Percentiles rank a stretch among this genome's conserved stretches.
These are phyloP conservation scores for Emericellopsis cladophorae DNA, from an alignment of 2,329 filamentous ascomycete species.

Conservation along the genomic window DNA sequence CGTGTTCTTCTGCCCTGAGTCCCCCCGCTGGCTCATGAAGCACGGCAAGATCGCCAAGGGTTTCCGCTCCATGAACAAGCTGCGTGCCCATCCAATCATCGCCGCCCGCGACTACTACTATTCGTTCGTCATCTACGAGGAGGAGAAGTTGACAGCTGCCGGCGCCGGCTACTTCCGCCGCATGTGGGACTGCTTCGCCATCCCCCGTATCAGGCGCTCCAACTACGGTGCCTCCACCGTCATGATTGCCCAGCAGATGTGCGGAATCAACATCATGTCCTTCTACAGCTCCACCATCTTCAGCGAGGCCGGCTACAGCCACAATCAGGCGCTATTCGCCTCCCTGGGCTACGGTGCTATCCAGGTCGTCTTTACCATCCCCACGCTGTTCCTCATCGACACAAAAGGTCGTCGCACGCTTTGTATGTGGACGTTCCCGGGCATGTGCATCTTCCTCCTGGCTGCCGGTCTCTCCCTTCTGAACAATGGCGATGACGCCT, in stretches of 20 bases:
- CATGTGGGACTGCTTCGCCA: conserved; percentile 45
- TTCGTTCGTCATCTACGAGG: conserved; percentile 22
- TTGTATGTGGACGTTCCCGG: conserved; percentile 10
- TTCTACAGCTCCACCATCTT: conserved; percentile 56
- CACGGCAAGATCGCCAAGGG: conserved; percentile 44
- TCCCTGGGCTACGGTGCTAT: conserved; percentile 33
- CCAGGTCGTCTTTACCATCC: conserved; percentile 23
- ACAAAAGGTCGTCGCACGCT: conserved; percentile 13
- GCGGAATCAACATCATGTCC: conserved; percentile 39
- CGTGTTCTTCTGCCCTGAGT: conserved; percentile 51
- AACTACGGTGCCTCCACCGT: conserved; percentile 65
- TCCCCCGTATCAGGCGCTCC: conserved; percentile 56
- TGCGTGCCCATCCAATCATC: conserved; percentile 39
- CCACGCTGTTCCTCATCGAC: conserved; percentile 16
- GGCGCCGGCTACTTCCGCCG: conserved; percentile 17
- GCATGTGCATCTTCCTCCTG: conserved; percentile 14
- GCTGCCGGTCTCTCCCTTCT: conserved; percentile 12
- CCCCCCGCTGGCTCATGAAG: conserved; percentile 52
- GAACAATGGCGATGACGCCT: conserved; percentile 4
- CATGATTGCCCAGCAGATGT: conserved; percentile 65
- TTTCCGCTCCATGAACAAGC: conserved; percentile 32
- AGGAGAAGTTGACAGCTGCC: conserved; percentile 13
- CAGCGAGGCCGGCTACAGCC: conserved; percentile 35
- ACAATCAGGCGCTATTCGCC: conserved; percentile 32
- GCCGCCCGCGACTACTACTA: conserved; percentile 45